A percentile compares a stretch with the other conserved stretches of the same genome.
Evolutionary conservation across 2,329 filamentous ascomycete species (phyloP).

Genomic region (Penicillium sp.): DNA sequence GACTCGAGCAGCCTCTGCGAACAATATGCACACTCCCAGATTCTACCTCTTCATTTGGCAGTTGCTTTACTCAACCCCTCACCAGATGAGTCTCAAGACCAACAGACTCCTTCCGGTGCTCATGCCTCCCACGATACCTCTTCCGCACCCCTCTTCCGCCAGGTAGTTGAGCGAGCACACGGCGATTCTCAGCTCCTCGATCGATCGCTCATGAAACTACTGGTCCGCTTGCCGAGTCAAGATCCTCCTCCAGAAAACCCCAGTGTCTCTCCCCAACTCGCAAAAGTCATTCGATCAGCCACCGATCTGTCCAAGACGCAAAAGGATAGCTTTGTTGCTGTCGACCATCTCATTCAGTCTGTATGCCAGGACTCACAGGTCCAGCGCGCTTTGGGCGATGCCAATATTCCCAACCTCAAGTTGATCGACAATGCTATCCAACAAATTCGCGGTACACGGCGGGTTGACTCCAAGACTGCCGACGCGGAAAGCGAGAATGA

Average conservation of each 20-base stretch:
- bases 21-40: conserved; percentile 87
- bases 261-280: conserved; percentile 76
- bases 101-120: conserved; percentile 56
- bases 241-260: conserved; percentile 90
- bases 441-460: conserved; percentile 85
- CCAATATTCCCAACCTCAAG: conserved; percentile 89
- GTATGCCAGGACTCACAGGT: conserved; percentile 76
- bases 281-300: conserved; percentile 77
- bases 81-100: conserved; percentile 68
- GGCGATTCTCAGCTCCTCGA: conserved; percentile 89
- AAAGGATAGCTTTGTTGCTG: conserved; percentile 90
- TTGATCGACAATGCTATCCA: conserved; percentile 87
- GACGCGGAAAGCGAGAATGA: conserved; percentile 90
- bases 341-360: conserved; percentile 89
- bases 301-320: conserved; percentile 94
- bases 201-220: conserved; percentile 81
- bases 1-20: conserved; percentile 85
- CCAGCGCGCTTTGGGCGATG: conserved; percentile 72
- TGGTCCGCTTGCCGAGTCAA: conserved; percentile 90
- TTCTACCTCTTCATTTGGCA: conserved; percentile 85
- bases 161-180: conserved; percentile 90
- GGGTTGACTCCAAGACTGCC: conserved; percentile 94
- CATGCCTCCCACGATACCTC: conserved; percentile 66
- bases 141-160: conserved; percentile 77
- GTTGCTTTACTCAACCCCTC: conserved; percentile 52